Base-by-base conservation (phyloP, 352 stramenopile species). In the Thraustochytrium sp. region DNA sequence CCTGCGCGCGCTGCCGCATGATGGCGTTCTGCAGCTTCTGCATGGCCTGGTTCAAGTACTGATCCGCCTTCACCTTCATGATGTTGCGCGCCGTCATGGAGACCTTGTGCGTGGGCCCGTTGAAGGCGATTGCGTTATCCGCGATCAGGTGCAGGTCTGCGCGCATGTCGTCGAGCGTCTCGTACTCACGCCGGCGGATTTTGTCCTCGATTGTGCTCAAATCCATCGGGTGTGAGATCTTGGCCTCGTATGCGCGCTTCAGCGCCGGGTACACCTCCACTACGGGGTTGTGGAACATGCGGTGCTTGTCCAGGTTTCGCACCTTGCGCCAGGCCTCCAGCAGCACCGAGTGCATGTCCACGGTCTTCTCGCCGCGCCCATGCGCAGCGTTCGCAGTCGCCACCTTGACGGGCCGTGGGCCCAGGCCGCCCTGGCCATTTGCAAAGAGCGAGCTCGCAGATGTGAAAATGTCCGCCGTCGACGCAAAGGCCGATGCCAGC, bases 61-160 rank as follows among this genome's bases (percentile, higher is more conserved):
- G 5, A 5, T 80, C 34, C 0, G 44, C 46, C 68, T 80, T 80
- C 0, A 4, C n/a, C 42, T 64, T 80, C 44, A 80, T 63, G 46
- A 80, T 61, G 4, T 18, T 46, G 5, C 26, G 5, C 11, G 68
- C 68, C 4, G 23, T 21, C n/a, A 38, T 8, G 44, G 68, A 21
- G 9, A 80, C 31, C 51, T 80, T 61, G 31, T 80, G 48, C 26
- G 13, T 18, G 4, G 23, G 5, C 1, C 68, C 68, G 42, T 80
- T 80, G 38, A 80, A 80, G n/a, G 40, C 18, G n/a, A 42, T 21
- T 18, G 44, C 46, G 38, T 80, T 80, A 23, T 80, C 31, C 5
- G 68, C 68, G 26, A 80, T 80, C 8, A 80, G 53, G 68, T 80
- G 42, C 13, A 80, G 53, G 40, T 80, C 68, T 13, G 68, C 48